Base-by-base conservation (phyloP, 2,329 filamentous ascomycete genomes). In the Cladophialophora yegresii region DNA sequence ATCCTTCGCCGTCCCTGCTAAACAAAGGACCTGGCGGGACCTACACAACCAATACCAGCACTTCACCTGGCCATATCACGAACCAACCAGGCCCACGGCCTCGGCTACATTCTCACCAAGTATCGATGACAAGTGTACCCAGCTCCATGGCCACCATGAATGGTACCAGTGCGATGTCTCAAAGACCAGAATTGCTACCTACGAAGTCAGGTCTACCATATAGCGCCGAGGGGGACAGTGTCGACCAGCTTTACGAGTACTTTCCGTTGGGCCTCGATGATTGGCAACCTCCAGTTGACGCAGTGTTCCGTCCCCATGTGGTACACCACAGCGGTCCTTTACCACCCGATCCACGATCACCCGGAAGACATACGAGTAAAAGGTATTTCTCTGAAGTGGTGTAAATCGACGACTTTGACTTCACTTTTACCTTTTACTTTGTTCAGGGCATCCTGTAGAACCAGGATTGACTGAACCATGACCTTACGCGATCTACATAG, bases 261-360 rank as follows among this genome's bases (percentile, higher is more conserved):
- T 97, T 98, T 69, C 93, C 93, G 0, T 82, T 98, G 16, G 92
- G 89, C 55, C 79, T 96, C 64, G 92, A 97, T 75, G 93, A 97
- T 73, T 97, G 85, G 88, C 92, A 93, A 85, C 90, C 90, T 1
- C 92, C 91, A 0, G 91, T 96, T 2, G 92, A 96, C 76, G 92
- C 92, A 4, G 89, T 96, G 16, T 96, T 96, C 75, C 83, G 92
- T 55, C 93, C 93, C 5, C 93, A 97, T 75, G 91, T 96, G 16
- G 93, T 97, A 2, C 93, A 98, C 77, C 93, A 97, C 54, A 67
- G 66, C 33, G 65, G 67, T n/a, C 63, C 67, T 4, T 58, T 67
- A 32, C 67, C 67, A 0, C 60, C 67, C 4, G 67, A 70, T 40
- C 66, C 70, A 23, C 60, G 67, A 40, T 65, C 64, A n/a, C 69